A percentile compares a stretch with the other conserved stretches of the same genome.
Conservation (phyloP, 1,139 yeast genomes). For the Magnusiomyces magnusii region DNA sequence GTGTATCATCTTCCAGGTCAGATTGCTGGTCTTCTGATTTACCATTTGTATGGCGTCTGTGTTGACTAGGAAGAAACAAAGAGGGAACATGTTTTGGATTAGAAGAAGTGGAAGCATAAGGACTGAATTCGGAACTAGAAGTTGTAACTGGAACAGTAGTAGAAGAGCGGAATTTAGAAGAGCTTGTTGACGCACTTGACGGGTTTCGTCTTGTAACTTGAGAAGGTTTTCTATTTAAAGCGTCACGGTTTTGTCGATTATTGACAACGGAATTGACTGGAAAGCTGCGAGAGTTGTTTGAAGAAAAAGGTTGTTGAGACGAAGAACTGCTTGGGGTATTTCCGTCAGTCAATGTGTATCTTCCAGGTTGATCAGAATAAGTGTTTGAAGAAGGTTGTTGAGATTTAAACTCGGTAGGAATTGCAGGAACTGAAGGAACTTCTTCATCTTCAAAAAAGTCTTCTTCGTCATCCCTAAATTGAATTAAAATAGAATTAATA, state of each 20-base stretch:
- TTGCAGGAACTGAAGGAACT: not conserved
- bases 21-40: not conserved
- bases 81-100: not conserved
- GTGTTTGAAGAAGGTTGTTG: not conserved
- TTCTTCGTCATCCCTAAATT: conserved; percentile 2
- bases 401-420: not conserved
- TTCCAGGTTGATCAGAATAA: not conserved
- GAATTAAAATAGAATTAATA: not conserved
- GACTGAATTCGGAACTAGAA: not conserved
- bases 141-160: not conserved
- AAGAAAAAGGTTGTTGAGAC: not conserved
- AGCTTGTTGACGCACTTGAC: not conserved
- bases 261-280: not conserved
- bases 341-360: not conserved
- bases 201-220: not conserved
- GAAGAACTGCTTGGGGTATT: not conserved
- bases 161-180: not conserved
- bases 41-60: not conserved
- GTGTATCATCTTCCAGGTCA: conserved; percentile 1
- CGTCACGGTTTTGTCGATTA: not conserved
- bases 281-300: not conserved
- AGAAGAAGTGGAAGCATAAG: not conserved
- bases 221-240: not conserved
- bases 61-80: not conserved
- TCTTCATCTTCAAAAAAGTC: not conserved